Evolutionary conservation across 306 rosid genomes (phyloP).

Genomic region (Quercus aquifolioides): DNA sequence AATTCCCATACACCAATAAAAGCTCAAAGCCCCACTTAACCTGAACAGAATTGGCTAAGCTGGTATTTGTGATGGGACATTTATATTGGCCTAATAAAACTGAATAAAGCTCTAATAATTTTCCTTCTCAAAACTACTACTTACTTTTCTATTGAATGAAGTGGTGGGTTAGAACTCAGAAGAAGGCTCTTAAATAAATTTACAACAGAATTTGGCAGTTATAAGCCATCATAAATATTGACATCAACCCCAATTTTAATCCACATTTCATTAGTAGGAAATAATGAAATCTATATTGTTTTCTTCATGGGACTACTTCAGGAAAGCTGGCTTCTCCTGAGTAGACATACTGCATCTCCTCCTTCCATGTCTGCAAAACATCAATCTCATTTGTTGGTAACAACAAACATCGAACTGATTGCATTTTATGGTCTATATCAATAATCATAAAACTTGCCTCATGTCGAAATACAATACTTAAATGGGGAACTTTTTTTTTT

Average conservation of each 20-base stretch:
- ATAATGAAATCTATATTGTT: neutral
- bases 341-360: slow-evolving; percentile 67
- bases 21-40: neutral
- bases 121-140: neutral
- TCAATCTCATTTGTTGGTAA: slow-evolving; percentile 12
- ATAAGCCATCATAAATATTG: neutral
- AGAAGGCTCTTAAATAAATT: neutral
- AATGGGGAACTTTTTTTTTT: slow-evolving; percentile 58
- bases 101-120: neutral
- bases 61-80: neutral
- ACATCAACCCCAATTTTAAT: neutral
- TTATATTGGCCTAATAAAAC: neutral
- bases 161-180: neutral
- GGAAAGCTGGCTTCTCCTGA: slow-evolving; percentile 46
- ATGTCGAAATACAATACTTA: slow-evolving; percentile 55
- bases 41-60: neutral
- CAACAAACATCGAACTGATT: neutral
- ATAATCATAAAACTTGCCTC: slow-evolving; percentile 34
- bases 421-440: slow-evolving; percentile 6
- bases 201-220: neutral
- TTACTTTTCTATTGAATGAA: neutral
- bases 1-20: neutral
- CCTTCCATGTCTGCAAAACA: slow-evolving; percentile 78
- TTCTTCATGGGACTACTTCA: slow-evolving; percentile 50
- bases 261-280: neutral